Evolutionary conservation across 805 yeast genomes (phyloP), one percentile per base, ranked within the genome.

Genomic region (Saccharomycopsis amapae): DNA sequence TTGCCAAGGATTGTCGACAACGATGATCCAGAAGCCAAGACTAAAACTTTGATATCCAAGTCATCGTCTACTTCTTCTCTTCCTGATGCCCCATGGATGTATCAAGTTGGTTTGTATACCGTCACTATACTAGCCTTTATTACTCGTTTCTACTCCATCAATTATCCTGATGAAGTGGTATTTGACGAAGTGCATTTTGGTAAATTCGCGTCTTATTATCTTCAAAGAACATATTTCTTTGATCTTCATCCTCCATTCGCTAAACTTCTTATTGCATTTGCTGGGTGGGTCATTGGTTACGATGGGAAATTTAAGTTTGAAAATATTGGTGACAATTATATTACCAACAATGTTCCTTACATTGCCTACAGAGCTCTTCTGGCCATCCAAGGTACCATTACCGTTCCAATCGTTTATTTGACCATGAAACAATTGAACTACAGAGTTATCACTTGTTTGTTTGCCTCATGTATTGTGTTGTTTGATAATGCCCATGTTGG

Each of bases 171-270:
- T 50, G 81, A 81, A 60, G 94, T 85, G 48, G 93, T 85, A 2
- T 85, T 85, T 56, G 95, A 85, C 64, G 94, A 85, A 63, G 93
- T 85, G 34, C 94, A 85, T 62, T 85, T 85, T 57, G 95, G 95
- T 5, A 51, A 51, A 32, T 51, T 51, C 44, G 54, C 53, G 6
- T 49, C 53, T 20, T 51, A 51, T 24, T 51, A 51, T 35, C 34
- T 51, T 12, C 45, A 49, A 36, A 38, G 54, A 43, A 51, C 96
- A 0, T 93, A 85, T 63, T 93, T 87, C 63, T 93, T 93, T 59
- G 99, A 93, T 65, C 78, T 93, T 43, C 99, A 93, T 66, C 99
- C 99, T 7, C 99, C 99, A 19, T 86, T 93, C 64, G 98, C 96
- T 45, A 93, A 93, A 63, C 71, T 93, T 62, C 71, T 89, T 55